These are phyloP conservation scores for Trifolium fragiferum DNA, from an alignment of 306 rosid genomes.

Conservation along the genomic window DNA sequence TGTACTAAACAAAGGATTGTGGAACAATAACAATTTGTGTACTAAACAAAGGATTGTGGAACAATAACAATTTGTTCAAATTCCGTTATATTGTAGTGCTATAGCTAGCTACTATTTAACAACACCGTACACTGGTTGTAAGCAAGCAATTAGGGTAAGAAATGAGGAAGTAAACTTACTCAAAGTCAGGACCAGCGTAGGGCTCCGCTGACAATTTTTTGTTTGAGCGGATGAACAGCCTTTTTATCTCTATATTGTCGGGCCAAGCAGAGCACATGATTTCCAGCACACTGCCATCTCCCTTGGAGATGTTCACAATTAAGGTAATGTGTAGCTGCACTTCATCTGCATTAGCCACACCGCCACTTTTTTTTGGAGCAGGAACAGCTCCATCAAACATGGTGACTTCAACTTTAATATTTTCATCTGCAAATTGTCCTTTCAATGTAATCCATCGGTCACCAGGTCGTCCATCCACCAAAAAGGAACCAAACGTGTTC, in stretches of 20 bases:
- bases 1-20: neutral
- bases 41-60: neutral
- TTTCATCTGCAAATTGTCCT: slow-evolving; percentile 64
- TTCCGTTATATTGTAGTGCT: neutral
- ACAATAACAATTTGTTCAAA: neutral
- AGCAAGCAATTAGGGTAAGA: neutral
- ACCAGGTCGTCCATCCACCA: slow-evolving; percentile 67
- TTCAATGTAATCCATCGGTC: slow-evolving; percentile 80
- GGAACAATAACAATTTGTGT: neutral
- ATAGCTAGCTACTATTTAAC: neutral
- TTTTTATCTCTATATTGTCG: slow-evolving; percentile 65
- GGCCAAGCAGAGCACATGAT: slow-evolving; percentile 89
- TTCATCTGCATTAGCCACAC: slow-evolving; percentile 48
- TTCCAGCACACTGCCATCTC: slow-evolving; percentile 59
- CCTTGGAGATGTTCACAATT: slow-evolving; percentile 71
- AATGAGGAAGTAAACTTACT: slow-evolving; percentile 54
- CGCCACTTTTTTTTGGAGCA: slow-evolving; percentile 47
- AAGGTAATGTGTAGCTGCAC: slow-evolving; percentile 69
- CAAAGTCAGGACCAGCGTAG: slow-evolving; percentile 77
- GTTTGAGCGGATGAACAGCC: slow-evolving; percentile 44
- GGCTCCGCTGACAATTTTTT: slow-evolving; percentile 55
- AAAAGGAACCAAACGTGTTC: slow-evolving; percentile 60
- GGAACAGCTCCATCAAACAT: slow-evolving; percentile 72
- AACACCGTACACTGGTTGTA: neutral
- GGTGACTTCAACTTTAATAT: slow-evolving; percentile 78